Conservation (phyloP, 305 asterid genomes). For the Solanum aculeatissimum region DNA sequence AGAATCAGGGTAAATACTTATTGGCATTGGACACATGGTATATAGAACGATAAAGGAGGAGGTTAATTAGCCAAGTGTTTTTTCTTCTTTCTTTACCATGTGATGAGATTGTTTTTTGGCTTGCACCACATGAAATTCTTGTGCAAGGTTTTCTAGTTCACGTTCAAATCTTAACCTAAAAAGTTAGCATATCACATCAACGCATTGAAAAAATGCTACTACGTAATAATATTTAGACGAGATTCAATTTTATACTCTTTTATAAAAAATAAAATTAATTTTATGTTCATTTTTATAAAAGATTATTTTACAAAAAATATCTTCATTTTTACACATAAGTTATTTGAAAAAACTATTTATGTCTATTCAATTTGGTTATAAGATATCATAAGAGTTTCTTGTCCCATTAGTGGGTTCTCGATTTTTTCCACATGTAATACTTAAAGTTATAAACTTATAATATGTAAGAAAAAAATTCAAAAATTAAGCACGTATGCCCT, state of each 20-base stretch:
- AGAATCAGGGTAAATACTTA: not conserved
- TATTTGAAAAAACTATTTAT: no score
- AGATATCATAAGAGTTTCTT: no score
- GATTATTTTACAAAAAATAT: no score
- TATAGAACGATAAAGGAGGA: not conserved
- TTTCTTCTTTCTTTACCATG: not conserved
- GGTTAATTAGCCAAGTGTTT: not conserved
- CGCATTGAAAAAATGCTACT: not conserved
- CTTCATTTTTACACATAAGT: no score
- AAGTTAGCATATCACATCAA: not conserved
- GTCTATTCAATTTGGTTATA: no score
- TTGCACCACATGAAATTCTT: not conserved
- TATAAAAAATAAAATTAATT: no score
- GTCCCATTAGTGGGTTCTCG: no score
- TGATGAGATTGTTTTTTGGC: not conserved
- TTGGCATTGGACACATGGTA: not conserved
- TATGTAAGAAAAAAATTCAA: not conserved
- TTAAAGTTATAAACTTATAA: not conserved
- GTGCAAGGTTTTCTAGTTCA: not conserved
- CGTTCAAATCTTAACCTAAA: not conserved
- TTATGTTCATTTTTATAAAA: no score
- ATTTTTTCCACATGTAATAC: no score
- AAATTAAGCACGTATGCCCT: not conserved
- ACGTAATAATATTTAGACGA: not conserved
- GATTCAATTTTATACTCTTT: no score